Base-by-base conservation (phyloP, 225 moss, liverwort and hornwort species). In the Marchantia polymorpha region DNA sequence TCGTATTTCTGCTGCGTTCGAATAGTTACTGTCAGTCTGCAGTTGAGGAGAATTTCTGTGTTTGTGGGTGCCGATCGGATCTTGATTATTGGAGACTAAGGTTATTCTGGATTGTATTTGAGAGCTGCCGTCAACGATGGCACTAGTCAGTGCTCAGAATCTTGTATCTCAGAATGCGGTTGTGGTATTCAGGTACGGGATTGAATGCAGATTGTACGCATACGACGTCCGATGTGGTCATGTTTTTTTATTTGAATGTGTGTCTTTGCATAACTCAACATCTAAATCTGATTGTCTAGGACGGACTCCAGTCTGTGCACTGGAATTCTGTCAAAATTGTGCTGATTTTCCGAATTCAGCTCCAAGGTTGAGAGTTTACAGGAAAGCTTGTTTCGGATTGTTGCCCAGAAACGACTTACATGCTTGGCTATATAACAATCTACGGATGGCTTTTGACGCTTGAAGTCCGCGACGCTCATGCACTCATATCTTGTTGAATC, bases 121-220 rank as follows among this genome's bases (percentile, higher is more conserved):
- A 17, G 9, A 4, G 22, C 17, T 55, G 10, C 12, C 9, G 48
- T 64, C 26, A 29, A 82, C 64, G 69, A 73, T 73, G 65, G 77
- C 82, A 60, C 85, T 83, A 26, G 73, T 51, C 7, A 83, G 77
- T 64, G 85, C 68, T 10, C 77, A 86, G 73, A 80, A n/a, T 59
- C 46, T 80, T 72, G 85, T 86, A 8, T 77, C 76, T 13, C 66
- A 58, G 47, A 80, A 83, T 51, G 54, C 77, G 0, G 50, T 86
- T 17, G 82, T 86, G 27, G 85, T 86, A 0, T 86, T 80, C 77
- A 82, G 85, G 85, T 82, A 77, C 7, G 64, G 14, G 12, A 29
- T 54, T 25, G 29, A 39, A 39, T 2, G 13, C 53, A 22, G 72
- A 72, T 12, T 67, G 67, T 39, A 39, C 39, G 39, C 2, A 39